phyloP scores from a whole-genome alignment of 805 yeast genomes.

The Kazachstania viticola region DNA sequence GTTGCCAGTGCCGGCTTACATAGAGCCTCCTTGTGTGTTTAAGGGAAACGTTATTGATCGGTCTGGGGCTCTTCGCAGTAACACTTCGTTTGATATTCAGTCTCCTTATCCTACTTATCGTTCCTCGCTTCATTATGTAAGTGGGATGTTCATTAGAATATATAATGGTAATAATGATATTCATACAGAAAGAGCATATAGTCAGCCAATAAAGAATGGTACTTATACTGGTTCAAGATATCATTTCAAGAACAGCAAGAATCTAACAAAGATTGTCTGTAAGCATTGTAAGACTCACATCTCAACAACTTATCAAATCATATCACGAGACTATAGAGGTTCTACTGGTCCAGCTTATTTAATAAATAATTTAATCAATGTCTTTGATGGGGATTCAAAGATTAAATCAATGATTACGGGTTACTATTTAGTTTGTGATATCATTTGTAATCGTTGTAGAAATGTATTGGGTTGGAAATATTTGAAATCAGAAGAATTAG shows the following conservation, averaged over 20 bases:
- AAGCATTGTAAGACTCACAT: constrained; percentile 24
- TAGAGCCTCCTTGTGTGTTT: too few relatives aligned
- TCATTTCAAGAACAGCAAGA: constrained; percentile 1
- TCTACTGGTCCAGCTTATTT: constrained; percentile 47
- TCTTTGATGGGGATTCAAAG: constrained; percentile 21
- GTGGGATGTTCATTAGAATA: too few relatives aligned
- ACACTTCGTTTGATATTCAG: too few relatives aligned
- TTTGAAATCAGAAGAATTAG: constrained; percentile 32
- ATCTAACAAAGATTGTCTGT: constrained; percentile 23
- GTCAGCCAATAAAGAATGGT: too few relatives aligned
- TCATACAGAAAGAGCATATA: too few relatives aligned
- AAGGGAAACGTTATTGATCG: too few relatives aligned
- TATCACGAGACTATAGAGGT: constrained; percentile 39
- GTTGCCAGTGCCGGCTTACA: too few relatives aligned
- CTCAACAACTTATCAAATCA: constrained; percentile 21
- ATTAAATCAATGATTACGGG: constrained; percentile 51
- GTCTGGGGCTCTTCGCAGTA: too few relatives aligned
- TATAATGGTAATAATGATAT: too few relatives aligned
- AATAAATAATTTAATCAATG: constrained; percentile 39
- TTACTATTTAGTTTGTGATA: constrained; percentile 42
- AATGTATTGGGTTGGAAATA: constrained; percentile 57
- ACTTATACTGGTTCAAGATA: too few relatives aligned
- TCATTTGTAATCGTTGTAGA: constrained; percentile 44
- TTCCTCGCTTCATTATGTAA: too few relatives aligned
- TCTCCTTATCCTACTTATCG: too few relatives aligned